phyloP scores from a whole-genome alignment of 140 eudicot species.

The Senecio squalidus region DNA sequence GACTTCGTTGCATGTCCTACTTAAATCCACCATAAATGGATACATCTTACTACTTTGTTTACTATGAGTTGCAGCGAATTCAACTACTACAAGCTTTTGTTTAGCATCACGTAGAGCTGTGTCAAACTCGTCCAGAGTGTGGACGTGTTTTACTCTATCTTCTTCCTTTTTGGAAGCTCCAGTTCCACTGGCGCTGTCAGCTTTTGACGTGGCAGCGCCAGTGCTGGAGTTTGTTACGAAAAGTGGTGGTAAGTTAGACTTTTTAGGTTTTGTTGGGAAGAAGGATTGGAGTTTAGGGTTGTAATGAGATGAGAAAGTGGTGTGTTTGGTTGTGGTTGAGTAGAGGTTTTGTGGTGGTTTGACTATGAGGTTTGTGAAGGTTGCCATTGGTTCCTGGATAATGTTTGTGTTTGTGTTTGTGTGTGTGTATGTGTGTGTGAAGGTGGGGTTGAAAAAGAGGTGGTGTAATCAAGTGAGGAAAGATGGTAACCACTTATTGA shows the following conservation, averaged over 20 bases:
- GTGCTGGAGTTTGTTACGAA: constrained; percentile 31
- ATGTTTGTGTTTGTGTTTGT: constrained; percentile 1
- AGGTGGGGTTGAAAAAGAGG: constrained; percentile 26
- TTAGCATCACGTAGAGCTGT: constrained; percentile 59
- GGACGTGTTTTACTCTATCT: constrained; percentile 57
- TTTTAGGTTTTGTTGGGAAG: constrained; percentile 25
- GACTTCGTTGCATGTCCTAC: constrained; percentile 82
- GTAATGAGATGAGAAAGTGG: constrained; percentile 17
- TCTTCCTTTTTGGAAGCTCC: constrained; percentile 6
- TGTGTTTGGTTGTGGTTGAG: constrained; percentile 35
- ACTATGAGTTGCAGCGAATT: constrained; percentile 56
- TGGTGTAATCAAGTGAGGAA: constrained; percentile 16
- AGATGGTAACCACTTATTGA: constrained; percentile 24
- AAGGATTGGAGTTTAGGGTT: constrained; percentile 21
- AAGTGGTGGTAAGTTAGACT: background rate
- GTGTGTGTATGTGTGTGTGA: background rate
- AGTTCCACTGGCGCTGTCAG: background rate
- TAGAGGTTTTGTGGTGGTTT: constrained; percentile 40
- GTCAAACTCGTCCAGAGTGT: constrained; percentile 62
- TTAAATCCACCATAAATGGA: constrained; percentile 81
- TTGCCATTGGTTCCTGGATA: constrained; percentile 41
- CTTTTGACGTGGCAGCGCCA: constrained; percentile 20
- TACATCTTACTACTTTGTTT: constrained; percentile 51
- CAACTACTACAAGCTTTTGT: constrained; percentile 77
- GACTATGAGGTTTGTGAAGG: constrained; percentile 56